phyloP scores from a whole-genome alignment of 148 eudicot species.

The Talinum fruticosum region DNA sequence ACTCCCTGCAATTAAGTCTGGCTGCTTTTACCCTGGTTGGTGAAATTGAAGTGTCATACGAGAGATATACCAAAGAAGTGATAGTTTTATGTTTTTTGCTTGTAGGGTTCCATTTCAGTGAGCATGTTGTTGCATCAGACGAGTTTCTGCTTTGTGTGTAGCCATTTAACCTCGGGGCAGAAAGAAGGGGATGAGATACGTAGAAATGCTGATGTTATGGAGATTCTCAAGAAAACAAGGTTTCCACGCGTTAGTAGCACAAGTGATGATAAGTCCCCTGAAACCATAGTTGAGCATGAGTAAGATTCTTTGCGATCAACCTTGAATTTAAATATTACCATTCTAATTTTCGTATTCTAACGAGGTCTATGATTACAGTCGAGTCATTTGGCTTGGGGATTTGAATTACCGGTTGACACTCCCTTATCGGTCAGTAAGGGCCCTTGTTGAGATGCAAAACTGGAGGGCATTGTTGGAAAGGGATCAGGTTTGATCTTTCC shows the following conservation, averaged over 20 bases:
- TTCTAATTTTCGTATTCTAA: constrained; percentile 3
- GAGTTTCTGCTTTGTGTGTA: constrained; percentile 94
- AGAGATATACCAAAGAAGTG: not conserved
- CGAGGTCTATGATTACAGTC: constrained; percentile 44
- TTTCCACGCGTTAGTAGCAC: constrained; percentile 65
- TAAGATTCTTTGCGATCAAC: constrained; percentile 34
- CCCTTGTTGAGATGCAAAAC: constrained; percentile 95
- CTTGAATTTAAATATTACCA: not conserved
- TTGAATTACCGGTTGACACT: constrained; percentile 83
- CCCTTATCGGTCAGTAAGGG: constrained; percentile 86
- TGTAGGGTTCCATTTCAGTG: constrained; percentile 92
- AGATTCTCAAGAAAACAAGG: constrained; percentile 84
- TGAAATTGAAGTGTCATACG: not conserved
- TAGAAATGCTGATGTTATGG: constrained; percentile 91
- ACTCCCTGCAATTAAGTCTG: not conserved
- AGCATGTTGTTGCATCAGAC: constrained; percentile 93
- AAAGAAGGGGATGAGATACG: constrained; percentile 94
- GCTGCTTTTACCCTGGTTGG: not conserved
- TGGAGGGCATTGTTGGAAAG: constrained; percentile 92
- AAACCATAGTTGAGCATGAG: constrained; percentile 92
- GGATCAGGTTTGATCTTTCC: constrained; percentile 61
- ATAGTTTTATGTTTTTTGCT: constrained; percentile 10
- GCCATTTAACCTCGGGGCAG: constrained; percentile 91
- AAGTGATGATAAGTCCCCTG: constrained; percentile 76
- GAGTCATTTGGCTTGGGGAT: constrained; percentile 97